phyloP scores from a whole-genome alignment of 345 rosid genomes.

The Lepidium didymum region DNA sequence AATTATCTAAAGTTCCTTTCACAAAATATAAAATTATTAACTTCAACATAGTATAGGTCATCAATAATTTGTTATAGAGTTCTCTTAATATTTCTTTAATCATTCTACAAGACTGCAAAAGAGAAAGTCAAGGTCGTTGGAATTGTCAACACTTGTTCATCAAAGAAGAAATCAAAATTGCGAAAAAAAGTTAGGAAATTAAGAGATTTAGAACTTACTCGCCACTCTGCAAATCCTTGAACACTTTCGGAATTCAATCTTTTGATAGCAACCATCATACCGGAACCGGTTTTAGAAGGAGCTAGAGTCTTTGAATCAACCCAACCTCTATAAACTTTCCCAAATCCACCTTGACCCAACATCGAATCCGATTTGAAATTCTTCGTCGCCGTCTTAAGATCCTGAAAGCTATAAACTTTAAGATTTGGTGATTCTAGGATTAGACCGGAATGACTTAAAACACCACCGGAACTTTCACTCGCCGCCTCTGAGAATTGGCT shows the following conservation, averaged over 20 bases:
- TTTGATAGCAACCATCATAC: slow-evolving; percentile 71
- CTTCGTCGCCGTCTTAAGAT: slow-evolving; percentile 53
- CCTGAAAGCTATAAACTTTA: slow-evolving; percentile 51
- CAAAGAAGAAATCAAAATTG: slow-evolving; percentile 3
- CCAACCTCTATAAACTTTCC: slow-evolving; percentile 83
- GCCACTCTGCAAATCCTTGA: slow-evolving; percentile 83
- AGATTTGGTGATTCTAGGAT: slow-evolving; percentile 36
- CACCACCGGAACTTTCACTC: slow-evolving; percentile 31
- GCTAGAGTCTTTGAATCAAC: slow-evolving; percentile 49
- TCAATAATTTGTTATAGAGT: not conserved
- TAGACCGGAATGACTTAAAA: slow-evolving; percentile 10
- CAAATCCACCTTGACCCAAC: slow-evolving; percentile 84
- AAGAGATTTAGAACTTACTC: slow-evolving; percentile 34
- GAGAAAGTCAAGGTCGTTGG: slow-evolving; percentile 12
- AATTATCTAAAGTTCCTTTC: not conserved
- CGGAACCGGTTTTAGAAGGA: slow-evolving; percentile 53
- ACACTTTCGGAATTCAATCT: slow-evolving; percentile 55
- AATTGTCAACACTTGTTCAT: slow-evolving; percentile 21
- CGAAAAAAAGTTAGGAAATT: not conserved
- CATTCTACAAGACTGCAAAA: not conserved
- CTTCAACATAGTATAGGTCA: not conserved
- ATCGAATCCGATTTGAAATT: slow-evolving; percentile 54
- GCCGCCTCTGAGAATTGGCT: slow-evolving; percentile 42
- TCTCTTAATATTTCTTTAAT: not conserved
- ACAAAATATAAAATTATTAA: not conserved